Conservation (phyloP, 345 rosid species). For the Hevea brasiliensis region DNA sequence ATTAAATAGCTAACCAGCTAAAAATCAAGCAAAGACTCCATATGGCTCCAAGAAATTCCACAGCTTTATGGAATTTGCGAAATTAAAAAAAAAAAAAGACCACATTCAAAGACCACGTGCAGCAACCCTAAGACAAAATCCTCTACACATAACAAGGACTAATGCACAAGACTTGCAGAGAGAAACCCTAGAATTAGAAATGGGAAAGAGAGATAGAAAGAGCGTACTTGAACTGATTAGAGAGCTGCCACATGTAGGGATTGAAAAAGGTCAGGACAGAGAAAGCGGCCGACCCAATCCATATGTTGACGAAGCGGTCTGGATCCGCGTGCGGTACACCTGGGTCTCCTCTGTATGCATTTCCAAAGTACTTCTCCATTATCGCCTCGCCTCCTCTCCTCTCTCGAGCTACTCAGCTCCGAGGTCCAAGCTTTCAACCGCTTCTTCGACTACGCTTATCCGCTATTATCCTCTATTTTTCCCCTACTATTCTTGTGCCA, state of each 20-base stretch:
- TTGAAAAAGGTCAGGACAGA: constrained; percentile 59
- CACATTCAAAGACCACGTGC: too few species aligned
- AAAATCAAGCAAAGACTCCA: not conserved
- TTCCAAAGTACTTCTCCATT: constrained; percentile 93
- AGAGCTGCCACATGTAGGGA: constrained; percentile 85
- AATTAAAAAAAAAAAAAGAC: not conserved
- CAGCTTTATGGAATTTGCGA: not conserved
- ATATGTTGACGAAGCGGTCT: constrained; percentile 69
- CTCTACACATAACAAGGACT: too few species aligned
- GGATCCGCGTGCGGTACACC: constrained; percentile 87
- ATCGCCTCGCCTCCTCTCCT: not conserved
- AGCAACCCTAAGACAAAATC: too few species aligned
- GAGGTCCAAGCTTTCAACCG: not conserved
- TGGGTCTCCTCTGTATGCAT: constrained; percentile 90
- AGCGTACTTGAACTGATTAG: constrained; percentile 67
- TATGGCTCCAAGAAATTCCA: not conserved
- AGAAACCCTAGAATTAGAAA: not conserved
- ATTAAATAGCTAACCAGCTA: not conserved
- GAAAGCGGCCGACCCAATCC: constrained; percentile 81
- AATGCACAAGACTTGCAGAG: not conserved
- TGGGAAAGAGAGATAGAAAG: not conserved
- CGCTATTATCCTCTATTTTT: too few species aligned
- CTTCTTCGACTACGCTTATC: too few species aligned
- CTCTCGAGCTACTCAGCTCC: not conserved
- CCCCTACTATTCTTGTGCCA: not conserved